Conservation (phyloP, 2,329 filamentous ascomycete species). For the Penicillium sp. region DNA sequence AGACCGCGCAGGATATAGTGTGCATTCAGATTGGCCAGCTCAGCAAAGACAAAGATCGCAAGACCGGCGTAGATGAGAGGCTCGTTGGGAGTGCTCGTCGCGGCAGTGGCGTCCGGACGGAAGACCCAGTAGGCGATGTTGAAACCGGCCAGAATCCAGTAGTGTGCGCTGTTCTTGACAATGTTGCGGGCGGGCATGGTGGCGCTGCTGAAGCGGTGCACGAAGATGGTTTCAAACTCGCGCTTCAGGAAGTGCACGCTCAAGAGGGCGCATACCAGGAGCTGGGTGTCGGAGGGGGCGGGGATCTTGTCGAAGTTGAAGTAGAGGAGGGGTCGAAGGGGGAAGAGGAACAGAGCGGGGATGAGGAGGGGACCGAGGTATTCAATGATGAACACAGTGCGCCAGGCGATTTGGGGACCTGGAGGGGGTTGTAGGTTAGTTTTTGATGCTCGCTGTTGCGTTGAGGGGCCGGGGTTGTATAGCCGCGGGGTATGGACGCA, state of each 20-base stretch:
- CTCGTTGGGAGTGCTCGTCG: constrained; percentile 52
- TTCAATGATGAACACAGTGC: constrained; percentile 91
- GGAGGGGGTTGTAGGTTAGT: constrained; percentile 22
- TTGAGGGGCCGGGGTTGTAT: not conserved
- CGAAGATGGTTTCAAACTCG: constrained; percentile 88
- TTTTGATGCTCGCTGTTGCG: not conserved
- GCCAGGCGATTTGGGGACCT: constrained; percentile 91
- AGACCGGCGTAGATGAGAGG: constrained; percentile 67
- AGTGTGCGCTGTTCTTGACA: constrained; percentile 92
- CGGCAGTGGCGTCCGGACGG: constrained; percentile 69
- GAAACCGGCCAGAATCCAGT: constrained; percentile 83
- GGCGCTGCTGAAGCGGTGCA: constrained; percentile 91
- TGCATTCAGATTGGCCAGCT: constrained; percentile 76
- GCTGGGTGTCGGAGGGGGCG: constrained; percentile 66
- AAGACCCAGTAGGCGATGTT: constrained; percentile 86
- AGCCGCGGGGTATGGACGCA: constrained; percentile 45
- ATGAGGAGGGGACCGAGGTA: constrained; percentile 90
- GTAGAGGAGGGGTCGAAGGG: constrained; percentile 73
- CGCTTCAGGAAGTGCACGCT: constrained; percentile 89
- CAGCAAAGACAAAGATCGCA: constrained; percentile 72
- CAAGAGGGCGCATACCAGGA: constrained; percentile 72
- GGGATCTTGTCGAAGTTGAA: constrained; percentile 51
- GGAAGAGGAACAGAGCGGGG: constrained; percentile 71
- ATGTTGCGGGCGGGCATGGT: constrained; percentile 93
- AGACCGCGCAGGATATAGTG: constrained; percentile 79